Conservation (phyloP, 495 filamentous ascomycete genomes). For the Aspergillus wentii region DNA sequence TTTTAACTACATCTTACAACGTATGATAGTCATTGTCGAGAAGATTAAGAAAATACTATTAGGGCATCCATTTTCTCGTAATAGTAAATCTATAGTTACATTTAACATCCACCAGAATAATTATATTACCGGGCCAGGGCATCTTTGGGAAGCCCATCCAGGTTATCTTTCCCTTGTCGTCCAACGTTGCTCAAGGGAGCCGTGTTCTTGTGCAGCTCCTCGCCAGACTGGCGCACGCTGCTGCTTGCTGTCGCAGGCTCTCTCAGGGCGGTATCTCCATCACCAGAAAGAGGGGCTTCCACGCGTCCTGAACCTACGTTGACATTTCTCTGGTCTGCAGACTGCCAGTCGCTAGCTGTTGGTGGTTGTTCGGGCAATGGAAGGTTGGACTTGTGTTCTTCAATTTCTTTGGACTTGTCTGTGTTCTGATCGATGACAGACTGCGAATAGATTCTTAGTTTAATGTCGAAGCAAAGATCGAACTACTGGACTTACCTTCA, state of each 20-base stretch:
- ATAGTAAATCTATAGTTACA: too few relatives aligned
- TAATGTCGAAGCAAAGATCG: neutral
- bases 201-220: constrained; percentile 34
- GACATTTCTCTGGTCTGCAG: constrained; percentile 59
- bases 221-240: constrained; percentile 47
- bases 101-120: neutral
- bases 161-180: constrained; percentile 48
- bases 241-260: constrained; percentile 59
- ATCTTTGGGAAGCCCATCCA: constrained; percentile 48
- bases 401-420: constrained; percentile 59
- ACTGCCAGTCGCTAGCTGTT: constrained; percentile 68
- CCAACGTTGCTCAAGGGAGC: constrained; percentile 41
- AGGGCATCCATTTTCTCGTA: too few relatives aligned
- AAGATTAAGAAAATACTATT: too few relatives aligned
- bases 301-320: constrained; percentile 61
- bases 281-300: constrained; percentile 50
- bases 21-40: too few relatives aligned
- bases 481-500: constrained; percentile 31
- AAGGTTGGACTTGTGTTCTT: constrained; percentile 62
- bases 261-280: constrained; percentile 49
- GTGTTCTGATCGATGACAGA: constrained; percentile 43
- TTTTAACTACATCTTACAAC: too few relatives aligned
- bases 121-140: constrained; percentile 30
- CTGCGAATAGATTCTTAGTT: constrained; percentile 24
- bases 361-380: constrained; percentile 77